phyloP scores from a whole-genome alignment of 805 yeast species.

The Metahyphopichia silvanorum region DNA sequence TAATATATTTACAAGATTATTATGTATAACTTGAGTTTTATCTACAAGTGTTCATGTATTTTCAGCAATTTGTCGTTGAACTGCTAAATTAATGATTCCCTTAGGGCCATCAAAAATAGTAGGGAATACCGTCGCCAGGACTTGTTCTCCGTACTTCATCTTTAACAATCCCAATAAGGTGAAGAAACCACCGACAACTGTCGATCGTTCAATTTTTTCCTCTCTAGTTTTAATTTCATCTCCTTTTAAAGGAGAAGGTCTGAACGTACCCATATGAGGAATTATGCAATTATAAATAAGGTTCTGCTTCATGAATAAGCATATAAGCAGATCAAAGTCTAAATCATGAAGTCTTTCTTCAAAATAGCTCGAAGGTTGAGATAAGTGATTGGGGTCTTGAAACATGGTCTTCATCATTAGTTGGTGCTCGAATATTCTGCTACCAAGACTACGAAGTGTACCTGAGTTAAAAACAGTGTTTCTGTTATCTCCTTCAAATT shows the following conservation, averaged over 20 bases:
- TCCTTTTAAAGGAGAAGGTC: constrained; percentile 12
- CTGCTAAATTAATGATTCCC: constrained; percentile 22
- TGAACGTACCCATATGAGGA: constrained; percentile 29
- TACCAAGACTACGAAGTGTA: constrained; percentile 26
- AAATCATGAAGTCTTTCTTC: constrained; percentile 19
- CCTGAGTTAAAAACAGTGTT: too few relatives aligned
- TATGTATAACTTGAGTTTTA: not conserved
- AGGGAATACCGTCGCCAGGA: too few relatives aligned
- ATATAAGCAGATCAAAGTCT: too few relatives aligned
- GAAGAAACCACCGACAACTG: constrained; percentile 35
- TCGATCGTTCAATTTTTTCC: constrained; percentile 13
- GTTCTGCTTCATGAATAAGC: constrained; percentile 30
- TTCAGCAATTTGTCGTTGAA: not conserved
- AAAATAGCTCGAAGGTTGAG: constrained; percentile 26
- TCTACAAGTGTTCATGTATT: not conserved
- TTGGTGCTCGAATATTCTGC: constrained; percentile 17
- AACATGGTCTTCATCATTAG: constrained; percentile 24
- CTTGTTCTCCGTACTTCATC: constrained; percentile 24
- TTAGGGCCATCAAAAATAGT: constrained; percentile 23
- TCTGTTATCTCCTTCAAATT: constrained; percentile 2
- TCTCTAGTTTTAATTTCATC: constrained; percentile 5
- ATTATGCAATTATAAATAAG: constrained; percentile 22
- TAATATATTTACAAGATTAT: not conserved
- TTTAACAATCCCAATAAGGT: constrained; percentile 34
- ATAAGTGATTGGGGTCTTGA: constrained; percentile 23